Percentiles rank a stretch among this genome's conserved stretches.
phyloP scores from a whole-genome alignment of 768 basidiomycete genomes.

The Bullera alba region DNA sequence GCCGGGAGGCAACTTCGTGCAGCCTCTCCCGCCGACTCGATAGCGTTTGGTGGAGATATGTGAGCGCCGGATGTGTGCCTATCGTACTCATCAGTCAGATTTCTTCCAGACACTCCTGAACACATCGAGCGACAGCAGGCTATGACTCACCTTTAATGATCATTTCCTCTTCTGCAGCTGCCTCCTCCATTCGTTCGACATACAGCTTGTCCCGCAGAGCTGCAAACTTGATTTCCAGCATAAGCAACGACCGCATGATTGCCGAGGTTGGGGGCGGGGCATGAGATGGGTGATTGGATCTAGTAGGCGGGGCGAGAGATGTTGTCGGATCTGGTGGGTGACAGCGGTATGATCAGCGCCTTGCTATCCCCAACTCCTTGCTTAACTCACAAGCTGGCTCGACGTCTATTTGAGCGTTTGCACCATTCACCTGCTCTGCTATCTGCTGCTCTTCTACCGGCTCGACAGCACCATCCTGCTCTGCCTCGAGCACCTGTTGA shows the following conservation, averaged over 20 bases:
- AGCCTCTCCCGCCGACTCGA: slow-evolving; percentile 71
- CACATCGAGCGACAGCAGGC: not conserved
- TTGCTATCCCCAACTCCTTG: not conserved
- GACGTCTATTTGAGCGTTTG: not conserved
- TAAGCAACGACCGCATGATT: slow-evolving; percentile 77
- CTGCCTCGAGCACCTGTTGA: not conserved
- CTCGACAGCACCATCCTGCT: not conserved
- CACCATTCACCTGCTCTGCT: not conserved
- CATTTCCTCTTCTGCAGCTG: slow-evolving; percentile 80
- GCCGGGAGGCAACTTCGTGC: slow-evolving; percentile 67
- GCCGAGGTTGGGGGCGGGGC: slow-evolving; percentile 49
- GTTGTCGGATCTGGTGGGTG: not conserved
- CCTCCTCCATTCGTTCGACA: slow-evolving; percentile 85
- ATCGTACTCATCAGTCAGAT: not conserved
- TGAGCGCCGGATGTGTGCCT: slow-evolving; percentile 82
- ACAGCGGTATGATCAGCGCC: not conserved
- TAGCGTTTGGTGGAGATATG: slow-evolving; percentile 72
- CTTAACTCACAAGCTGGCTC: not conserved
- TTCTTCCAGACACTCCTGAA: not conserved
- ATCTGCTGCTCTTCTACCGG: not conserved
- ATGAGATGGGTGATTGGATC: slow-evolving; percentile 16
- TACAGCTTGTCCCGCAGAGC: slow-evolving; percentile 77
- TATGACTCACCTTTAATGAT: slow-evolving; percentile 61
- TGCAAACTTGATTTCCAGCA: slow-evolving; percentile 89
- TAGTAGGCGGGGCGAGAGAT: not conserved